A percentile compares a stretch with the other conserved stretches of the same genome.
phyloP scores from a whole-genome alignment of 1,284 basidiomycete genomes.

The Sporisorium sorghi region DNA sequence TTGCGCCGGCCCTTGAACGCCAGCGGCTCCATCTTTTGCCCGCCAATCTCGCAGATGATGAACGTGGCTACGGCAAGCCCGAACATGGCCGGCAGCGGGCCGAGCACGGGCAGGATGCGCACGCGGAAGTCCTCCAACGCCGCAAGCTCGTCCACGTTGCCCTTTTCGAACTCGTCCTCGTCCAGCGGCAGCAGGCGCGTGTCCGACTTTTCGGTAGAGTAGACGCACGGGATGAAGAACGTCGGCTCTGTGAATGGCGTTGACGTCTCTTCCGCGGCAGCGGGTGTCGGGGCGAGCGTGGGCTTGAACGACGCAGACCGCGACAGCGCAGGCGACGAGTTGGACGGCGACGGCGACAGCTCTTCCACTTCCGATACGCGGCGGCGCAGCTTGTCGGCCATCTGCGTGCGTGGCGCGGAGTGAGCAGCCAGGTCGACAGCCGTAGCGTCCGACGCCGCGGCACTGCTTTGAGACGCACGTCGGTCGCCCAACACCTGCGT shows the following conservation, averaged over 20 bases:
- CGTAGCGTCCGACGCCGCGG: slow-evolving; percentile 41
- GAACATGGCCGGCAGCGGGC: slow-evolving; percentile 70
- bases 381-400: slow-evolving; percentile 15
- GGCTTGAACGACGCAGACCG: slow-evolving; percentile 36
- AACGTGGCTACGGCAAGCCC: slow-evolving; percentile 65
- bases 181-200: slow-evolving; percentile 85
- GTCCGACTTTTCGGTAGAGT: slow-evolving; percentile 91
- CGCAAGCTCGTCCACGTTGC: slow-evolving; percentile 87
- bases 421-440: slow-evolving; percentile 39
- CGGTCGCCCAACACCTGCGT: slow-evolving; percentile 14
- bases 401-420: slow-evolving; percentile 16
- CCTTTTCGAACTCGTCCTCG: slow-evolving; percentile 91
- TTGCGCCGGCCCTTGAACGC: slow-evolving; percentile 62
- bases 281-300: slow-evolving; percentile 18
- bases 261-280: slow-evolving; percentile 17
- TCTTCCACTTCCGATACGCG: slow-evolving; percentile 43
- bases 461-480: slow-evolving; percentile 36
- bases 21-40: slow-evolving; percentile 63
- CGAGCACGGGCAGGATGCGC: slow-evolving; percentile 86
- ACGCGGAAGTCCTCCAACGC: slow-evolving; percentile 94
- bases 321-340: slow-evolving; percentile 36
- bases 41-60: slow-evolving; percentile 65
- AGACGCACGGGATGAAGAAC: slow-evolving; percentile 74
- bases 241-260: slow-evolving; percentile 17
- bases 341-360: slow-evolving; percentile 38